A percentile compares a stretch with the other conserved stretches of the same genome.
Evolutionary conservation across 805 yeast genomes (phyloP).

Genomic region (Middelhovenomyces tepae): DNA sequence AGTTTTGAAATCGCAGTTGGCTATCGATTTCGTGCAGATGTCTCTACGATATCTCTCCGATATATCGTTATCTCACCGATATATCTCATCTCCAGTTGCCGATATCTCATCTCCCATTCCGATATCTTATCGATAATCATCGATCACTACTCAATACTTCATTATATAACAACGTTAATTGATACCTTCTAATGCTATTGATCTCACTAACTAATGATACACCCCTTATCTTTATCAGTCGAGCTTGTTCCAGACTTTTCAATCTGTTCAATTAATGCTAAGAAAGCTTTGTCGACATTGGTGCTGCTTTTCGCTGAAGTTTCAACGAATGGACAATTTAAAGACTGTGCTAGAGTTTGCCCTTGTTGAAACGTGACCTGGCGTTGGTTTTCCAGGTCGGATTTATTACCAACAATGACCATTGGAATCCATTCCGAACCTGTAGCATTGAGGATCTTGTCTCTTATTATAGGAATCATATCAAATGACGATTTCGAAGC

Average conservation of each 20-base stretch:
- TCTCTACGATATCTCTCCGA: too few relatives aligned
- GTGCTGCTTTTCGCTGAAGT: slow-evolving; percentile 62
- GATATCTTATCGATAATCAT: too few relatives aligned
- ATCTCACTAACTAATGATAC: slow-evolving; percentile 1
- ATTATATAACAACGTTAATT: too few relatives aligned
- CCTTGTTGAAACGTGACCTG: slow-evolving; percentile 49
- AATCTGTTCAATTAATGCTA: slow-evolving; percentile 17
- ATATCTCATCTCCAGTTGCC: too few relatives aligned
- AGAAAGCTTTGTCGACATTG: slow-evolving; percentile 37
- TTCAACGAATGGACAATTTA: slow-evolving; percentile 57
- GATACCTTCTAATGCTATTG: too few relatives aligned
- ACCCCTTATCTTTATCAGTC: slow-evolving; percentile 2
- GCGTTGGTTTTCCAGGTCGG: slow-evolving; percentile 46
- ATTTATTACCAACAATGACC: slow-evolving; percentile 57
- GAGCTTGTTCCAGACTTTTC: slow-evolving; percentile 11
- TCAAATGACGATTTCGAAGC: slow-evolving; percentile 61
- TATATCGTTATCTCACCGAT: too few relatives aligned
- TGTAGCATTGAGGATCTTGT: slow-evolving; percentile 58
- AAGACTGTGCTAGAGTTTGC: slow-evolving; percentile 42
- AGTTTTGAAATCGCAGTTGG: too few relatives aligned
- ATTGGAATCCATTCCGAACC: slow-evolving; percentile 57
- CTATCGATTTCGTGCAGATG: too few relatives aligned
- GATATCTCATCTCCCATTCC: too few relatives aligned
- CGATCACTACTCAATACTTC: too few relatives aligned
- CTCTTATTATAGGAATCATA: slow-evolving; percentile 55